A percentile compares a stretch with the other conserved stretches of the same genome.
These are phyloP conservation scores for Lepraria neglecta DNA, from an alignment of 495 filamentous ascomycete species.

Conservation along the genomic window DNA sequence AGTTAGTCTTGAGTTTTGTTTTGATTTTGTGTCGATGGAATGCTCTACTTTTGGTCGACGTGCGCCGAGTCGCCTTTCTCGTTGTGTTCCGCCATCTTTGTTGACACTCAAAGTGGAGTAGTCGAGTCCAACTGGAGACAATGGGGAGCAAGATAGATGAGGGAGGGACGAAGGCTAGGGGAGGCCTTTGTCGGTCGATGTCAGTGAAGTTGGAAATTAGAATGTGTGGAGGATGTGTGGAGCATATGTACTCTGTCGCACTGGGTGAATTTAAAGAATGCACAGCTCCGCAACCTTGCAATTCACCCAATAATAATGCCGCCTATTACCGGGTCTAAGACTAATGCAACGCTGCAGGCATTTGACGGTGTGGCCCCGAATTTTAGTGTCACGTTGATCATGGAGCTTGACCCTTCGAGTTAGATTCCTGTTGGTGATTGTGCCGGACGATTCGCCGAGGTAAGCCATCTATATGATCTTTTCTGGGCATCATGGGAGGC, in stretches of 20 bases:
- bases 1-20: background rate
- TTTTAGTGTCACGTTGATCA: background rate
- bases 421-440: background rate
- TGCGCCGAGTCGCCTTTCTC: conserved; percentile 14
- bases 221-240: too few species aligned
- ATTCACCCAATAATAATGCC: background rate
- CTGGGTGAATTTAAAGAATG: background rate
- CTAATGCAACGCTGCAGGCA: conserved; percentile 5
- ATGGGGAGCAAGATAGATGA: background rate
- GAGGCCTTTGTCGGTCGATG: background rate
- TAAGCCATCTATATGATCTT: background rate
- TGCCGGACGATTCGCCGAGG: background rate
- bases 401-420: background rate
- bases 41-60: conserved; percentile 12
- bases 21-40: background rate
- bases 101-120: background rate
- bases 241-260: background rate
- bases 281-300: conserved; percentile 1
- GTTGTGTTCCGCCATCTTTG: conserved; percentile 9
- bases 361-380: conserved; percentile 4
- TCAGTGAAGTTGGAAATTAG: background rate
- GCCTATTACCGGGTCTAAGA: conserved; percentile 8
- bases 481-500: too few species aligned
- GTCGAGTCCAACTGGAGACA: too few species aligned
- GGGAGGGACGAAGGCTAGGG: background rate